Base-by-base conservation (phyloP, 2,329 filamentous ascomycete genomes). In the Colletotrichum ledebouriae region DNA sequence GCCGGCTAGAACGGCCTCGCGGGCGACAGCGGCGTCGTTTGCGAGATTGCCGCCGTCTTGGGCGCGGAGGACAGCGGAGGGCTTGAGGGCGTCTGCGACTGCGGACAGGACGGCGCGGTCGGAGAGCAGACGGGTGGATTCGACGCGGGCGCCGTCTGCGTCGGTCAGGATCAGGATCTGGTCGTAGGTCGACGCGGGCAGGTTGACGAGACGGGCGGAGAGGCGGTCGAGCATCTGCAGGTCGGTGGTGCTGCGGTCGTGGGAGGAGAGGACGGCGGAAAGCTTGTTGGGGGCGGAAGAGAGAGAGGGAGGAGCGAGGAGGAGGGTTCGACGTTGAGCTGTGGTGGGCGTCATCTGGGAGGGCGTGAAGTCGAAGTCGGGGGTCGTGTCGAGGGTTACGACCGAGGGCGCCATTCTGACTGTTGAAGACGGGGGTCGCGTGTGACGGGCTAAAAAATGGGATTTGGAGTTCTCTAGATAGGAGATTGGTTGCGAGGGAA, bases 171-270 rank as follows among this genome's bases (percentile, higher is more conserved):
- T 86, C 55, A 98, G 87, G 49, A 98, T 87, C 49, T 92, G 81
- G 78, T 97, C 93, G 83, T 99, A 99, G 62, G 92, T 92, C 56
- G 88, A 83, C 61, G 87, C 73, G 1, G 94, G 92, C 0, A 99
- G 89, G 7, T 89, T 84, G 65, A 96, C 93, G 42, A 97, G 85
- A 70, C 94, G 94, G 41, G 92, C 88, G 2, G 92, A 89, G 46
- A 99, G 87, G 59, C 96, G 93, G 82, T 99, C 96, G 70, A 99
- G 92, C 96, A 99, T 99, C 80, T 98, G 96, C 60, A 99, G 86
- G 77, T 99, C 96, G 70, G 94, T 95, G 52, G 87, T 84, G 71
- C 86, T 83, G 76, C 94, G 91, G 78, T 96, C 90, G 82, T 93
- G 90, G 65, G 89, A 84, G 67, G 89, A 85, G 75, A 97, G 88